phyloP scores from a whole-genome alignment of 2,329 filamentous ascomycete species.

The Pezicula neosporulosa region DNA sequence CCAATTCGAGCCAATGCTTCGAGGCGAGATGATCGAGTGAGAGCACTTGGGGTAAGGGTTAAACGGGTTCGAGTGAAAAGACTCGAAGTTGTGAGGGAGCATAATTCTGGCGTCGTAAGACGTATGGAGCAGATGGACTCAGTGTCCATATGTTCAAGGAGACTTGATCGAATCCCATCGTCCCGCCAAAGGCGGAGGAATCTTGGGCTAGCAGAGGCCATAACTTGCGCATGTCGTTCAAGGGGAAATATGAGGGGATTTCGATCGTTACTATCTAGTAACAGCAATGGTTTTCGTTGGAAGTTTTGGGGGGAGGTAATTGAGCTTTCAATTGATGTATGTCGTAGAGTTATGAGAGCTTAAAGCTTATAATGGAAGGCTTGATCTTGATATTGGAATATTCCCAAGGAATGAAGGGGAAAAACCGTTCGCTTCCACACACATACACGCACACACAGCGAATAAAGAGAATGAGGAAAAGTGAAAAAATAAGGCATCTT shows the following conservation, averaged over 20 bases:
- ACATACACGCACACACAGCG: neutral
- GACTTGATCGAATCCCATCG: constrained; percentile 19
- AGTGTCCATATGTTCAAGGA: constrained; percentile 26
- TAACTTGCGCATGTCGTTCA: constrained; percentile 29
- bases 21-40: constrained; percentile 70
- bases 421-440: neutral
- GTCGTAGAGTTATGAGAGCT: constrained; percentile 1
- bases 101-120: constrained; percentile 66
- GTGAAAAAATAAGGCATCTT: neutral
- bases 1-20: constrained; percentile 76
- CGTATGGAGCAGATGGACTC: constrained; percentile 53
- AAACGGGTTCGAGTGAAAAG: constrained; percentile 68
- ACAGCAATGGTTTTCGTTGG: neutral
- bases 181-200: constrained; percentile 28
- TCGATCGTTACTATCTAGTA: neutral
- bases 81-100: constrained; percentile 63
- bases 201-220: constrained; percentile 25
- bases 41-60: constrained; percentile 70
- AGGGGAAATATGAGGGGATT: neutral
- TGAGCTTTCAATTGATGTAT: no score
- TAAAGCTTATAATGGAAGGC: neutral
- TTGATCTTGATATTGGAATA: neutral
- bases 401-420: neutral
- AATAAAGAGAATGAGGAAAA: neutral
- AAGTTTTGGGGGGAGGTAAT: no score